Percentiles rank a stretch among this genome's conserved stretches.
Conservation (phyloP, 2,329 filamentous ascomycete genomes). For the Parasarocladium wereldwijsianum region DNA sequence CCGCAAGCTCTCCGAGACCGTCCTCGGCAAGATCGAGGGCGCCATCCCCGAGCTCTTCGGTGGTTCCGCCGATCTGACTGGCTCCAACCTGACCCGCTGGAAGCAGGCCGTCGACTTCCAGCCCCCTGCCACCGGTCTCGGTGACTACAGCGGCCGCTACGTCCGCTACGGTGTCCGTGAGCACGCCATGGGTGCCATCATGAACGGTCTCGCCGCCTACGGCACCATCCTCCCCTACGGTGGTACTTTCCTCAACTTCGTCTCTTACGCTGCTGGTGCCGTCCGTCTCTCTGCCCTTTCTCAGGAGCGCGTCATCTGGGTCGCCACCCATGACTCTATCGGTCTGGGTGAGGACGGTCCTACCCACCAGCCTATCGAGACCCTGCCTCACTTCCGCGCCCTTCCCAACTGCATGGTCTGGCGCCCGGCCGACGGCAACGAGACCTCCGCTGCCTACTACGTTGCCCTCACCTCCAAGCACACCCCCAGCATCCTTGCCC, state of each 20-base stretch:
- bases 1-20: constrained; percentile 90
- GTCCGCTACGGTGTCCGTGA: constrained; percentile 85
- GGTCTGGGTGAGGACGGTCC: constrained; percentile 97
- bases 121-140: constrained; percentile 70
- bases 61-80: constrained; percentile 93
- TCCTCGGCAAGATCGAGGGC: constrained; percentile 75
- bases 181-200: constrained; percentile 82
- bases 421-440: constrained; percentile 96
- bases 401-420: constrained; percentile 99
- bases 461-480: constrained; percentile 76
- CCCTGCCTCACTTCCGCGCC: constrained; percentile 93
- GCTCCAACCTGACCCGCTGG: constrained; percentile 97
- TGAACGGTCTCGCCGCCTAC: constrained; percentile 92
- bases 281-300: constrained; percentile 89
- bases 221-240: constrained; percentile 86
- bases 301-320: constrained; percentile 81
- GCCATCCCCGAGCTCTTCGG: constrained; percentile 82
- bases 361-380: constrained; percentile 98
- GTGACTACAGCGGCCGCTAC: constrained; percentile 84
- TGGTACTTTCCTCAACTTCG: constrained; percentile 98
- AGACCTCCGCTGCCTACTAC: constrained; percentile 97
- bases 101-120: constrained; percentile 97
- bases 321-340: constrained; percentile 97
- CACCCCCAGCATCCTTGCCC: constrained; percentile 84
- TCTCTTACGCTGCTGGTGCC: constrained; percentile 91